A percentile compares a stretch with the other conserved stretches of the same genome.
phyloP scores from a whole-genome alignment of 1,139 yeast species.

The Blastobotrys proliferans region DNA sequence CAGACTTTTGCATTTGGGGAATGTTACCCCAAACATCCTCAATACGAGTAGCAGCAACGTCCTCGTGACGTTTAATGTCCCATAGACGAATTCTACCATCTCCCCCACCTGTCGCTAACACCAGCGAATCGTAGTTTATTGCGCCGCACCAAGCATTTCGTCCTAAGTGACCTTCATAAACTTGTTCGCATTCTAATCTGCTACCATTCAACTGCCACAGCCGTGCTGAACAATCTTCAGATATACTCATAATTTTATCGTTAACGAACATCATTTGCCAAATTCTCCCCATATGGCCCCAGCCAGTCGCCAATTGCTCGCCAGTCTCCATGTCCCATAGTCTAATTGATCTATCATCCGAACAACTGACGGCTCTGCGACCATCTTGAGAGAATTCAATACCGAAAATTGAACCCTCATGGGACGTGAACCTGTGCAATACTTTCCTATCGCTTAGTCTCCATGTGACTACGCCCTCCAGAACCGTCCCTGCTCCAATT shows the following conservation, averaged over 20 bases:
- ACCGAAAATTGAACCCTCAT: constrained; percentile 89
- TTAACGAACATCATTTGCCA: constrained; percentile 77
- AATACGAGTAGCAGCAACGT: constrained; percentile 31
- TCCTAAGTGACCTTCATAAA: constrained; percentile 69
- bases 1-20: constrained; percentile 42
- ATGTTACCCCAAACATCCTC: constrained; percentile 18
- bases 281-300: constrained; percentile 96
- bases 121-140: constrained; percentile 42
- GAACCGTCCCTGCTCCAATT: constrained; percentile 87
- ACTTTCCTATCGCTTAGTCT: constrained; percentile 38
- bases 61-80: constrained; percentile 40
- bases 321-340: constrained; percentile 63
- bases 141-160: constrained; percentile 87
- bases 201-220: constrained; percentile 50
- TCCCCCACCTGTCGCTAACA: constrained; percentile 75
- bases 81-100: constrained; percentile 75
- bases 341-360: constrained; percentile 87
- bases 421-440: constrained; percentile 58
- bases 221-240: constrained; percentile 90
- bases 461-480: constrained; percentile 86
- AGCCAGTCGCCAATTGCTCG: constrained; percentile 64
- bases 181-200: constrained; percentile 42
- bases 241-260: constrained; percentile 53
- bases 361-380: constrained; percentile 64
- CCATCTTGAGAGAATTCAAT: constrained; percentile 61